Conservation (phyloP, 495 filamentous ascomycete genomes). For the Xanthoparmelia taractica region DNA sequence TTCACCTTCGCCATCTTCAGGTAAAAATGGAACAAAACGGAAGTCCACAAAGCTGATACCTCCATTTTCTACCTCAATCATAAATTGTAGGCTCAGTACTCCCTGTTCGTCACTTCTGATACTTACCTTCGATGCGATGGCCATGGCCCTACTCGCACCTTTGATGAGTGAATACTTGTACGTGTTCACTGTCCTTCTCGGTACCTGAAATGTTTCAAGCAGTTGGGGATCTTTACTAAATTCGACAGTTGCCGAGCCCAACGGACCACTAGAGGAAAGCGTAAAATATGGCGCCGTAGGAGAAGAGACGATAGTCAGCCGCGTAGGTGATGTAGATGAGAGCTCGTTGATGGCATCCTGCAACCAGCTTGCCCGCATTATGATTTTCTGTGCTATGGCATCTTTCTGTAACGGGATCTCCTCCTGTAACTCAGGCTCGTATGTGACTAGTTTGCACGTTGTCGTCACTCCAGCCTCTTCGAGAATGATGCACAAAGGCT, state of each 20-base stretch:
- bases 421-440: constrained; percentile 55
- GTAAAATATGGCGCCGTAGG: constrained; percentile 62
- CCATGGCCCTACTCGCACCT: constrained; percentile 79
- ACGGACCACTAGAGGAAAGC: constrained; percentile 62
- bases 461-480: constrained; percentile 82
- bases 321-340: constrained; percentile 58
- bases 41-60: constrained; percentile 69
- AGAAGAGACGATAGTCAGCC: constrained; percentile 55
- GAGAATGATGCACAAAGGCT: constrained; percentile 70
- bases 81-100: constrained; percentile 90
- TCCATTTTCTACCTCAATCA: constrained; percentile 58
- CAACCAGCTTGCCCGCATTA: constrained; percentile 79
- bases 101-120: constrained; percentile 79
- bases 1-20: constrained; percentile 51
- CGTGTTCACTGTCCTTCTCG: constrained; percentile 31
- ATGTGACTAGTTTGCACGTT: constrained; percentile 87
- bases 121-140: constrained; percentile 82
- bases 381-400: constrained; percentile 79
- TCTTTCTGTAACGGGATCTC: constrained; percentile 82
- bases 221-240: constrained; percentile 68
- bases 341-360: constrained; percentile 80
- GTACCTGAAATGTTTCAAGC: constrained; percentile 68
- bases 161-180: constrained; percentile 84
- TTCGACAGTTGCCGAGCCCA: constrained; percentile 76
- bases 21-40: constrained; percentile 61